Evolutionary conservation across 306 rosid genomes (phyloP).

Genomic region (Dalbergia cultrata): DNA sequence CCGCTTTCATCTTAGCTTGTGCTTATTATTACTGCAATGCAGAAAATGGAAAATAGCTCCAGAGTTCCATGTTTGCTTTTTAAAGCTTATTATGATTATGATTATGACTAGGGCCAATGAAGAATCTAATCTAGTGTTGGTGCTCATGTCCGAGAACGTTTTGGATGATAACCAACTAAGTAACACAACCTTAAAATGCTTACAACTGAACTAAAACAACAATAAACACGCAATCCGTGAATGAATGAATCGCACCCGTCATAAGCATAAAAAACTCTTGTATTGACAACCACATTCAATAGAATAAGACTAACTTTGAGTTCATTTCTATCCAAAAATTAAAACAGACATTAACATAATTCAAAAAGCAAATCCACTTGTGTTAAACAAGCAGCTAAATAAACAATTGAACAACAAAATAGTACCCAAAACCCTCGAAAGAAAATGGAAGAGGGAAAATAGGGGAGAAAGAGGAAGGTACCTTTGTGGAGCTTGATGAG

Average conservation of each 20-base stretch:
- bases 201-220: background rate
- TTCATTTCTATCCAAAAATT: background rate
- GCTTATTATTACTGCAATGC: background rate
- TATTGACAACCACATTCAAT: background rate
- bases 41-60: background rate
- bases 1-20: background rate
- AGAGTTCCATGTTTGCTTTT: background rate
- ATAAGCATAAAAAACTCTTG: background rate
- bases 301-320: background rate
- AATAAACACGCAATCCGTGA: background rate
- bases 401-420: background rate
- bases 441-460: background rate
- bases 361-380: background rate
- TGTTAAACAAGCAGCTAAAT: background rate
- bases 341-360: background rate
- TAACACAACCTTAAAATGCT: background rate
- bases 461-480: background rate
- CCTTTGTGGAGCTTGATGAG: conserved; percentile 89
- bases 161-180: background rate
- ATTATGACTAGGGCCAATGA: background rate
- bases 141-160: background rate
- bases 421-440: background rate
- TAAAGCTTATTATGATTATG: too few relatives aligned
- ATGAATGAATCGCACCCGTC: too few relatives aligned
- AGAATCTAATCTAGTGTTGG: background rate